Evolutionary conservation across 2,329 filamentous ascomycete genomes (phyloP).

Genomic region (Aureobasidium mangrovei): DNA sequence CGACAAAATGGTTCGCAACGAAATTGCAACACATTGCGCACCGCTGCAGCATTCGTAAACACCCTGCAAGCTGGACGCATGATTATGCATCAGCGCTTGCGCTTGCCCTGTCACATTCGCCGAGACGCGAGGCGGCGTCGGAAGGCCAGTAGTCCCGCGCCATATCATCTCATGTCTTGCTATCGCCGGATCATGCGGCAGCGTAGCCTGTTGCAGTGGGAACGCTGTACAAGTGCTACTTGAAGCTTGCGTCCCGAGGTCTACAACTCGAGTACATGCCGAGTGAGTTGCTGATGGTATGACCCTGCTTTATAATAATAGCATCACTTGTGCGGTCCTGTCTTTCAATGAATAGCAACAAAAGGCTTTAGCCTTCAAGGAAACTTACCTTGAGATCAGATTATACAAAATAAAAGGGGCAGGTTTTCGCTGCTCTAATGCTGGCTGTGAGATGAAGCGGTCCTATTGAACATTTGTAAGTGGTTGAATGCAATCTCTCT

Average conservation of each 20-base stretch:
- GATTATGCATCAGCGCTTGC: slow-evolving; percentile 9
- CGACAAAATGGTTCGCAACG: neutral
- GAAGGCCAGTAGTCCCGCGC: neutral
- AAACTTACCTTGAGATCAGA: too few species aligned
- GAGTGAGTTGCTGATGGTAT: neutral
- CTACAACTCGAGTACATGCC: too few species aligned
- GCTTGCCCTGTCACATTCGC: neutral
- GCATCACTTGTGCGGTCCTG: too few species aligned
- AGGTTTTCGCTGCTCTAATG: too few species aligned
- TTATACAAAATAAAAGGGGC: too few species aligned
- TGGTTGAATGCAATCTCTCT: too few species aligned
- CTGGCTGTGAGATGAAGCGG: too few species aligned
- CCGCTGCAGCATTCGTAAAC: neutral
- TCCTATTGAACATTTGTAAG: too few species aligned
- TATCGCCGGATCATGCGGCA: neutral
- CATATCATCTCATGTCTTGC: neutral
- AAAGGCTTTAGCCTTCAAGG: too few species aligned
- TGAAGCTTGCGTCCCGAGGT: too few species aligned
- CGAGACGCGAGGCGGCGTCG: slow-evolving; percentile 6
- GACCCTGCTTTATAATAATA: neutral
- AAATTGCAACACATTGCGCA: slow-evolving; percentile 3
- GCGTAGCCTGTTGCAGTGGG: neutral
- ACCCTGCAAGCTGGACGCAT: neutral
- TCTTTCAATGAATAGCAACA: too few species aligned
- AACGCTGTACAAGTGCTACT: neutral